Evolutionary conservation across 139 green algal species (phyloP), one percentile per base, ranked within the genome.

Genomic region (Micractinium conductrix): DNA sequence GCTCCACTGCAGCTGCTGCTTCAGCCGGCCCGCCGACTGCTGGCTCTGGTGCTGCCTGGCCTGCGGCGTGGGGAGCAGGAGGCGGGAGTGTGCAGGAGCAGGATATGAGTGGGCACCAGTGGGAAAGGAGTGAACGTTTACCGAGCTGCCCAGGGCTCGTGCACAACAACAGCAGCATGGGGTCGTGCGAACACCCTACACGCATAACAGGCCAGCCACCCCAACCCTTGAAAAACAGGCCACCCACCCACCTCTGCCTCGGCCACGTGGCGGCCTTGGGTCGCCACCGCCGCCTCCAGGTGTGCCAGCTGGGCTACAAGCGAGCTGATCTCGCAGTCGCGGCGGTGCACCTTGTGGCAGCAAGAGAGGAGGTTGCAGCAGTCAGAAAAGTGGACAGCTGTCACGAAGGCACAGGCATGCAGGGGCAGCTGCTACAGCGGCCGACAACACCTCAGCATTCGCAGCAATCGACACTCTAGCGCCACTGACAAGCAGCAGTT

Each of bases 261-360:
- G 12, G 42, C 69, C 10, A 50, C 38, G 1, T 72, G 40, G 21
- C 68, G 48, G 0, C 45, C 69, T 14, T 60, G 62, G 80, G 68
- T 60, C 30, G 69, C 71, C 19, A 79, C 12, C 6, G 80, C 38
- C 4, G 80, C 80, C 80, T 85, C 80, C 26, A 79, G 26, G n/a
- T 85, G 80, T 4, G 68, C 53, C 45, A 85, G n/a, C 38, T 79
- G 68, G 38, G 80, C 80, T 8, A 85, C 69, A 35, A 85, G 80
- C 1, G 80, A 50, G 14, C 33, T 40, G 30, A 79, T 73, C 2
- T 85, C 68, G 50, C 80, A 85, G 79, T 84, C 79, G 6, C 65
- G 55, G 65, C 79, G 65, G 65, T 78, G 65, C 79, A 78, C 65
- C 40, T 68, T 44, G 10, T 38, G 37, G 42, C 22, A 42, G 53